Evolutionary conservation across 2,329 filamentous ascomycete species (phyloP), one percentile per base, ranked within the genome.

Genomic region (Fusarium napiforme): DNA sequence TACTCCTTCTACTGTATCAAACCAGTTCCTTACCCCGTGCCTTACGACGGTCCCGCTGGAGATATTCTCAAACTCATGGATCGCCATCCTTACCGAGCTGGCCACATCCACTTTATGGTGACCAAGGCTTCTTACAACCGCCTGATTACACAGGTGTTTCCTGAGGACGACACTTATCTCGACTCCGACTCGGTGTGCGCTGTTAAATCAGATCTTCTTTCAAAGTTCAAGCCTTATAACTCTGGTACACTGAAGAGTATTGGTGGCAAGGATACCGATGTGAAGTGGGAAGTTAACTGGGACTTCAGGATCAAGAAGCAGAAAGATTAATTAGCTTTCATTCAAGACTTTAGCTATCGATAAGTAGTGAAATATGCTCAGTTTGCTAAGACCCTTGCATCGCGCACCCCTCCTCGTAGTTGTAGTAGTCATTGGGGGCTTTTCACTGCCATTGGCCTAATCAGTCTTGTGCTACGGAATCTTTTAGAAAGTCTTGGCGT

Each of bases 141-240:
- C 0, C 2, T 58, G 14, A 28, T 58, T 11, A 58, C 55, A 5
- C 40, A 58, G 30, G 55, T 46, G 0, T 55, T 42, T 1, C 52
- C 52, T 0, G 52, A 56, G 4, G 52, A 43, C 21, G 52, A 56
- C 6, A 42, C 16, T 15, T 56, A 56, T 40, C 37, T 56, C 1
- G 37, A 32, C 16, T 56, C 52, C 0, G 52, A 56, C 12, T 56
- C 52, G 2, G 52, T 56, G 4, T 56, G 43, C 0, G 52, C 52
- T 2, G 52, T 56, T 1, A 56, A 56, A 3, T 43, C 52, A 8
- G 37, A 43, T 19, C 1, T 56, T 3, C 26, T 56, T 4, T 14
- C 43, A 0, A 10, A 19, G 11, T 56, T 56, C 26, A 43, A 15
- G 0, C 21, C 26, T 7, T 43, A 19, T 7, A 9, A 1, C 0